These are phyloP conservation scores for Cutaneotrichosporon sp. DNA, from an alignment of 1,284 basidiomycete genomes.

Conservation along the genomic window DNA sequence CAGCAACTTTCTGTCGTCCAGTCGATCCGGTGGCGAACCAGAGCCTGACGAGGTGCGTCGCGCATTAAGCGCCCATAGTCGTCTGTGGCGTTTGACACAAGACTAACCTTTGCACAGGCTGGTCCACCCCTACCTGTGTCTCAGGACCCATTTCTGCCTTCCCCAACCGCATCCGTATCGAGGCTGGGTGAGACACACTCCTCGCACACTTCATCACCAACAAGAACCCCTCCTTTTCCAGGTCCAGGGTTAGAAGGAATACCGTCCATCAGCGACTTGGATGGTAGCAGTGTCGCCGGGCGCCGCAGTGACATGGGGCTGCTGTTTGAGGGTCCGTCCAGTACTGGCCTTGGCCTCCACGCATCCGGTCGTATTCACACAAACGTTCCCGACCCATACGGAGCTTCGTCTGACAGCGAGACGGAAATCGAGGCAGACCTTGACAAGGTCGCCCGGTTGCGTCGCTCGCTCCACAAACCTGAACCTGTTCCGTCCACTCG, in stretches of 20 bases:
- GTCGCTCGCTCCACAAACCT: slow-evolving; percentile 25
- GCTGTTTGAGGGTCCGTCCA: slow-evolving; percentile 21
- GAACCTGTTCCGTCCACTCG: not conserved
- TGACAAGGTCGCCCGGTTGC: slow-evolving; percentile 33
- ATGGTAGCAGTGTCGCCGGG: slow-evolving; percentile 1
- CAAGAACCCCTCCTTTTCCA: slow-evolving; percentile 39
- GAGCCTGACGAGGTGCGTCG: too few relatives aligned
- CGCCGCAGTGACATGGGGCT: slow-evolving; percentile 28
- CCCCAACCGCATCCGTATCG: slow-evolving; percentile 30
- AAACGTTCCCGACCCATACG: slow-evolving; percentile 39
- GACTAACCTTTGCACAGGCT: too few relatives aligned
- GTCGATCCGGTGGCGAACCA: slow-evolving; percentile 7
- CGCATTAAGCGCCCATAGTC: too few relatives aligned
- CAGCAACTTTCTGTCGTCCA: slow-evolving; percentile 35
- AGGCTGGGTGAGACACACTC: slow-evolving; percentile 28
- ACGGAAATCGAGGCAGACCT: slow-evolving; percentile 30
- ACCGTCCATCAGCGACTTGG: slow-evolving; percentile 34
- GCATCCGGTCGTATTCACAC: not conserved
- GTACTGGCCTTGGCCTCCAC: not conserved
- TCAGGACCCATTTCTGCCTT: slow-evolving; percentile 42
- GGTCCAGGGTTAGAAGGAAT: slow-evolving; percentile 39
- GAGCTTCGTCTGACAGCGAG: slow-evolving; percentile 33
- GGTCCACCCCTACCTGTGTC: slow-evolving; percentile 3
- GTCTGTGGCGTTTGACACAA: too few relatives aligned
- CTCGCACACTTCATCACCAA: slow-evolving; percentile 25